These are phyloP conservation scores for Chalciporus sphaerocephalus DNA, from an alignment of 768 basidiomycete genomes.

Conservation along the genomic window DNA sequence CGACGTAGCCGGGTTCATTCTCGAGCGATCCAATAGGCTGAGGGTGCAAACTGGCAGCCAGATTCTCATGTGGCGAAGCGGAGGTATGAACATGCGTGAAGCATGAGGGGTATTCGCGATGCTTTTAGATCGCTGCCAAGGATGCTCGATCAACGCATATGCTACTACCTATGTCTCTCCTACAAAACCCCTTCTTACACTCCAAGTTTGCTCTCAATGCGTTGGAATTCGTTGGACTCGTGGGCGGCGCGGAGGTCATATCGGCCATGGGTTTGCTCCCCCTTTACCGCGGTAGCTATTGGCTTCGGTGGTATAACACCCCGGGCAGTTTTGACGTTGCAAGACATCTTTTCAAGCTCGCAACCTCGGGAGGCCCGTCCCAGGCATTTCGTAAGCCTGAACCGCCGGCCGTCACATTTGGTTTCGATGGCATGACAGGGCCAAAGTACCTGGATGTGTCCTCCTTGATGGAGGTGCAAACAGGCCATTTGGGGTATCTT, in stretches of 20 bases:
- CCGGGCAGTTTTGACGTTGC: conserved; percentile 31
- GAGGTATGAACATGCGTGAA: too few relatives aligned
- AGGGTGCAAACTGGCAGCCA: too few relatives aligned
- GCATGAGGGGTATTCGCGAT: too few relatives aligned
- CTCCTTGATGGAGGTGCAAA: conserved; percentile 27
- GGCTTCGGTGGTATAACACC: conserved; percentile 35
- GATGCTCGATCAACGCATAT: too few relatives aligned
- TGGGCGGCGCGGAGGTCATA: conserved; percentile 33
- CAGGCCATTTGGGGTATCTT: conserved; percentile 28
- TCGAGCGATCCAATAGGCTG: too few relatives aligned
- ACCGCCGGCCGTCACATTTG: conserved; percentile 22
- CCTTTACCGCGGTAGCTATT: conserved; percentile 25
- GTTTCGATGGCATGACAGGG: conserved; percentile 23
- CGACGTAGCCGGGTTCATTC: too few relatives aligned
- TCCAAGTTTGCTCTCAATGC: conserved; percentile 23
- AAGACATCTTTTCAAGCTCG: conserved; percentile 26
- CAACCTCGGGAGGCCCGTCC: conserved; percentile 23
- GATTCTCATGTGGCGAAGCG: too few relatives aligned
- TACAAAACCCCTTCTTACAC: conserved; percentile 6
- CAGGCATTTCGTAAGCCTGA: conserved; percentile 18
- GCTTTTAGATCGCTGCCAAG: too few relatives aligned
- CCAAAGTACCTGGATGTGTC: conserved; percentile 24
- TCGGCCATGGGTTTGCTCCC: conserved; percentile 30
- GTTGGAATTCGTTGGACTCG: conserved; percentile 32
- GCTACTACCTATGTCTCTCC: conserved; percentile 19